These are phyloP conservation scores for Rhipidocladum racemiflorum DNA, from an alignment of 176 grass and related monocot species.

Conservation along the genomic window DNA sequence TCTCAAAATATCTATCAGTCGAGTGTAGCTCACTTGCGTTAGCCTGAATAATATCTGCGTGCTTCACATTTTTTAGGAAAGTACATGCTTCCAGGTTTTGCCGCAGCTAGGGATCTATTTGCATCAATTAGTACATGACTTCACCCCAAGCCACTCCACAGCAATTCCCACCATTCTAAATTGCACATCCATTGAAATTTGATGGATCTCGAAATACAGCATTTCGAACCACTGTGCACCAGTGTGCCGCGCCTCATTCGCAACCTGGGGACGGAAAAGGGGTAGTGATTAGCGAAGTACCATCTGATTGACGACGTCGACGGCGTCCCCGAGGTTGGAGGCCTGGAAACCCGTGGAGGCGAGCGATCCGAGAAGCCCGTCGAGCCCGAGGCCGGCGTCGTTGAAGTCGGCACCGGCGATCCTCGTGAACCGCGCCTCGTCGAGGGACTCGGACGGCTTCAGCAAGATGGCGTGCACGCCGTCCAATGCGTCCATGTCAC, in stretches of 20 bases:
- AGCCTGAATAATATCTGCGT: no score
- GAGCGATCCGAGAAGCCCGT: constrained; percentile 53
- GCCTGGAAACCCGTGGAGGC: constrained; percentile 74
- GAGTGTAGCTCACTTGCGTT: no score
- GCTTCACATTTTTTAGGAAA: no score
- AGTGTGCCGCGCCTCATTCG: background rate
- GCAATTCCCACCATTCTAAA: background rate
- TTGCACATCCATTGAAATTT: no score
- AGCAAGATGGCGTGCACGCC: constrained; percentile 60
- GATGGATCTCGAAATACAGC: background rate
- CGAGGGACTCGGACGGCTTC: constrained; percentile 66
- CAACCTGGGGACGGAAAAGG: background rate
- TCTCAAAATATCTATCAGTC: no score
- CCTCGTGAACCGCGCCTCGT: constrained; percentile 52
- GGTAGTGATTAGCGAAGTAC: background rate
- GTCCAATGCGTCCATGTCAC: constrained; percentile 39
- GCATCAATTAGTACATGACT: background rate
- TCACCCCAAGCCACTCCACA: background rate
- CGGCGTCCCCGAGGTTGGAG: constrained; percentile 71
- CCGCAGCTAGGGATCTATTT: no score
- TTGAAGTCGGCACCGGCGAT: constrained; percentile 76
- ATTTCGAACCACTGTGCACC: background rate
- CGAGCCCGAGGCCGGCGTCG: constrained; percentile 53
- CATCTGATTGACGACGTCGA: constrained; percentile 77
- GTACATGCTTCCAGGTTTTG: no score